Base-by-base conservation (phyloP, 495 filamentous ascomycete species). In the Penicillium alfredii region DNA sequence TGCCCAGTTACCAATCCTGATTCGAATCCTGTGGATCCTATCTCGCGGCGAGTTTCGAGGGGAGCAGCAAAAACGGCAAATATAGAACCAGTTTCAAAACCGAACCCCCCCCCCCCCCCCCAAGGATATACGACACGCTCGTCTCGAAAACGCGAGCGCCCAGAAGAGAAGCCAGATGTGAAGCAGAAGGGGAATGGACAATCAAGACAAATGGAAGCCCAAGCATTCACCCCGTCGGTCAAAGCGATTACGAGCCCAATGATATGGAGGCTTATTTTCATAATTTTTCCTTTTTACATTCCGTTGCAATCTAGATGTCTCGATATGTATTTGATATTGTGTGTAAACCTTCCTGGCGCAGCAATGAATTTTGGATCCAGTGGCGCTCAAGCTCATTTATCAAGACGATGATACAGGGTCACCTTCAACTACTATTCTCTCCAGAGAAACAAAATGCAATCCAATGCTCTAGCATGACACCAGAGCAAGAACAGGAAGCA, bases 51-150 rank as follows among this genome's bases (percentile, higher is more conserved):
- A 47, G 29, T 40, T 29, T 42, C 34, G 30, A 51, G 35, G 33
- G 30, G 42, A 38, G 28, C 38, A 33, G 38, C 31, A 46, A 42
- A 51, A 43, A 34, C 19, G 26, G 32, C 16, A 47, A 29, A 34
- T n/a, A 9, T 18, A n/a, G 25, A 31, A 26, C 27, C 42, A 7
- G 29, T 9, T 22, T 35, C 6, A 26, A 32, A 32, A 10, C 24
- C 21, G 23, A 37, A 30, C 18, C 35, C 11, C 30, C 22, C 13
- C 35, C 13, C 24, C 33, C 35, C n/a, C n/a, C n/a, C n/a, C n/a
- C n/a, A n/a, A n/a, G n/a, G 40, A 24, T 7, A 49, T 44, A 13
- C 16, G 41, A 49, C 12, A 29, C 40, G 35, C 26, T 44, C 17
- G 20, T 49, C 40, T 38, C 37, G 26, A 15, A 36, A 30, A 33